Conservation (phyloP, 2,329 filamentous ascomycete species). For the Colletotrichum liaoningense region DNA sequence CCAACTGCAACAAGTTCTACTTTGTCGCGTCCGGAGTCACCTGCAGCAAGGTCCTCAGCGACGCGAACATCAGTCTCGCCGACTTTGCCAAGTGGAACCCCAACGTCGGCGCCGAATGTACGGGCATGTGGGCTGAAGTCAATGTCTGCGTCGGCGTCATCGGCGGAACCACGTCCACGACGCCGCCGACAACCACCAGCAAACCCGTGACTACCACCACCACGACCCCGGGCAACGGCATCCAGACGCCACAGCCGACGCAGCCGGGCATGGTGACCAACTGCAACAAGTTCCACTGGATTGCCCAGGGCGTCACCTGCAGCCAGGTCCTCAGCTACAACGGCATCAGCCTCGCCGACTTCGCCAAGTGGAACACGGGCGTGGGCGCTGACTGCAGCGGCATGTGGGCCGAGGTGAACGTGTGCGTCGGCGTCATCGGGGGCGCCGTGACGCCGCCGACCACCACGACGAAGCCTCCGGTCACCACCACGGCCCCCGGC, state of each 20-base stretch:
- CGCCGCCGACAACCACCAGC: constrained; percentile 16
- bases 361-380: not conserved
- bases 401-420: not conserved
- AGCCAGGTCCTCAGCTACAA: not conserved
- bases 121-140: constrained; percentile 19
- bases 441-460: no score
- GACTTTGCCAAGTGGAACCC: constrained; percentile 41
- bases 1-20: no score
- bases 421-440: not conserved
- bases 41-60: no score
- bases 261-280: no score
- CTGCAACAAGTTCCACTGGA: no score
- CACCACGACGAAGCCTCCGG: no score
- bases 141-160: constrained; percentile 20
- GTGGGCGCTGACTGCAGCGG: not conserved
- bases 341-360: not conserved
- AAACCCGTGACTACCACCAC: not conserved
- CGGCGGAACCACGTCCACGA: constrained; percentile 22
- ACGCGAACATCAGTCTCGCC: constrained; percentile 6
- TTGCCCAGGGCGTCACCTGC: no score
- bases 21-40: no score
- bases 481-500: no score
- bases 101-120: not conserved
- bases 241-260: constrained; percentile 13
- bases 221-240: constrained; percentile 33